Conservation (phyloP, 2,329 filamentous ascomycete species). For the Aspergillus vadensis region DNA sequence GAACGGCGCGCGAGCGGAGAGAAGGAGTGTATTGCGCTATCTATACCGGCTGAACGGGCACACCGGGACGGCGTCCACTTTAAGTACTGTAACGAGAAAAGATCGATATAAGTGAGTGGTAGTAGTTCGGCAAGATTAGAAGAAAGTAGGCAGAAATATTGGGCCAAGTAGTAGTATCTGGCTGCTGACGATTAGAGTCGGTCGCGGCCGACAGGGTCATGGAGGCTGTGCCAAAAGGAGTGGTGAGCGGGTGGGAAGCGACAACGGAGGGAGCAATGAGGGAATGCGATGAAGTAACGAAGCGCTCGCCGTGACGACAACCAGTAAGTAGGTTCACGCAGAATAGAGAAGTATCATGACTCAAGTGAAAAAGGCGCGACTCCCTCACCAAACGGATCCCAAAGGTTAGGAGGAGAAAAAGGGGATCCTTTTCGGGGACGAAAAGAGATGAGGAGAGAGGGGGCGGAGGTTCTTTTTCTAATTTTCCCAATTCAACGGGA, state of each 20-base stretch:
- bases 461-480: constrained; percentile 4
- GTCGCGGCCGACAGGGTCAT: constrained; percentile 8
- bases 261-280: neutral
- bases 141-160: constrained; percentile 20
- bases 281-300: constrained; percentile 1
- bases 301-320: neutral
- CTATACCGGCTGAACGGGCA: constrained; percentile 2
- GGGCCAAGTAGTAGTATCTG: constrained; percentile 8
- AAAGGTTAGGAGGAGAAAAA: neutral
- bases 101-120: constrained; percentile 20
- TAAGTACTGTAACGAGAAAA: neutral
- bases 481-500: constrained; percentile 11
- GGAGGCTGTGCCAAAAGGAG: constrained; percentile 15
- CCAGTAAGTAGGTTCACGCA: neutral
- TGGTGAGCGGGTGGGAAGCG: constrained; percentile 8
- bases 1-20: neutral
- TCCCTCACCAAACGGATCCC: neutral
- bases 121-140: constrained; percentile 8
- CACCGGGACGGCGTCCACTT: neutral
- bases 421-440: constrained; percentile 2
- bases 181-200: neutral
- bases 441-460: neutral
- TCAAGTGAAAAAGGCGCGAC: neutral
- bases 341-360: constrained; percentile 3
- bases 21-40: constrained; percentile 2